Percentiles rank a stretch among this genome's conserved stretches.
These are phyloP conservation scores for Lonicera japonica DNA, from an alignment of 129 eudicot species.

Conservation along the genomic window DNA sequence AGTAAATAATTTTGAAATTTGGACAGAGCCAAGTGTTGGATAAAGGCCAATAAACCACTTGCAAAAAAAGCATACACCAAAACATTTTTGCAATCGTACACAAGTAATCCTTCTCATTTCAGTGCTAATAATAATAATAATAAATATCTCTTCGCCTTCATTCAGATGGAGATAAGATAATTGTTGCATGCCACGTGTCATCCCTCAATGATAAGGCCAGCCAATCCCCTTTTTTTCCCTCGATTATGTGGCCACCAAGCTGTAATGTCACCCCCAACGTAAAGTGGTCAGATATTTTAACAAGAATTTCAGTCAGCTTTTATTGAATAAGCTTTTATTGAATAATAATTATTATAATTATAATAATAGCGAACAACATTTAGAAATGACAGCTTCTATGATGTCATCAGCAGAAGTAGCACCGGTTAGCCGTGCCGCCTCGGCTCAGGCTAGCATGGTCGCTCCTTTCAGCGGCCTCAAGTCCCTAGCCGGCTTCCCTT, in stretches of 20 bases:
- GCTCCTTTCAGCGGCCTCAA: conserved; percentile 64
- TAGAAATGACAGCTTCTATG: conserved; percentile 47
- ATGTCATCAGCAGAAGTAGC: conserved; percentile 38
- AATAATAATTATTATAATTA: background rate
- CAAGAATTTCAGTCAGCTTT: conserved; percentile 15
- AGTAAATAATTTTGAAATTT: no score
- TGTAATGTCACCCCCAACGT: conserved; percentile 20
- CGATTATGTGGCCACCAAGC: conserved; percentile 31
- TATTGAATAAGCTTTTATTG: no score
- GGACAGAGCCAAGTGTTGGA: no score
- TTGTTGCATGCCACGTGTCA: conserved; percentile 7
- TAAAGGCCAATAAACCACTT: no score
- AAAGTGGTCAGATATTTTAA: background rate
- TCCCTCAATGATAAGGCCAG: conserved; percentile 22
- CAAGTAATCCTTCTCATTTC: no score
- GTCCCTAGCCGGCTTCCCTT: conserved; percentile 45
- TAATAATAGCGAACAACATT: conserved; percentile 1
- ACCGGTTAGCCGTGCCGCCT: conserved; percentile 26
- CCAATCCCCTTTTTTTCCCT: conserved; percentile 14
- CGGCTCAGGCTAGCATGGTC: conserved; percentile 53
- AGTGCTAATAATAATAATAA: no score
- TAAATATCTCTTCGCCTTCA: no score
- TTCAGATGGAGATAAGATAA: no score
- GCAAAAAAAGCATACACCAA: no score
- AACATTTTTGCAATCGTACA: no score